phyloP scores from a whole-genome alignment of 2,329 filamentous ascomycete species.

The Zasmidium cellare region DNA sequence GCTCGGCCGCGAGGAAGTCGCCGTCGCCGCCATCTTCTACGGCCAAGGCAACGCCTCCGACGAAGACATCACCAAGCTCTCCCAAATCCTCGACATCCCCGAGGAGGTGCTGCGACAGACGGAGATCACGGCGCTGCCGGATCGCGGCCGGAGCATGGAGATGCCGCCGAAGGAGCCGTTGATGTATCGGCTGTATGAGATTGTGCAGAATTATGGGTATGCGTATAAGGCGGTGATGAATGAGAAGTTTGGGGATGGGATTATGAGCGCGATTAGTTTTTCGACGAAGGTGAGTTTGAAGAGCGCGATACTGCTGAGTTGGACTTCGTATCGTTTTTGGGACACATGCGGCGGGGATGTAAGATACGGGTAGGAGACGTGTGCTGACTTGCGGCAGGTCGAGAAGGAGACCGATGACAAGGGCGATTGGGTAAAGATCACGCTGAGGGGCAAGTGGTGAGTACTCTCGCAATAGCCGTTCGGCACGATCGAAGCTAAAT shows the following conservation, averaged over 20 bases:
- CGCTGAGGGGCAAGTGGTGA: conserved; percentile 79
- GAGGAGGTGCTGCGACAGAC: conserved; percentile 54
- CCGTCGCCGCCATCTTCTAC: conserved; percentile 86
- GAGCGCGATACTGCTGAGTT: too few species aligned
- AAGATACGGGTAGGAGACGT: too few species aligned
- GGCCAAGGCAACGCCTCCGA: conserved; percentile 74
- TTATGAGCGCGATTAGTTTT: conserved; percentile 95
- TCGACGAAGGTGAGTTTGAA: conserved; percentile 68
- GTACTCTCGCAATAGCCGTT: conserved; percentile 26
- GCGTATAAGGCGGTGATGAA: conserved; percentile 94
- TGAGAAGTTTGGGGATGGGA: conserved; percentile 79
- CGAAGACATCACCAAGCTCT: conserved; percentile 69
- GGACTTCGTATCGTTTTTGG: too few species aligned
- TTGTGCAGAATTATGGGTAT: conserved; percentile 96
- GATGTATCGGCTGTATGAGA: conserved; percentile 89
- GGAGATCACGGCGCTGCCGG: conserved; percentile 72
- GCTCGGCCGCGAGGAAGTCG: conserved; percentile 78
- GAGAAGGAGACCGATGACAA: conserved; percentile 80
- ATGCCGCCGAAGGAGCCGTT: conserved; percentile 84
- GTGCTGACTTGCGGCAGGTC: neutral
- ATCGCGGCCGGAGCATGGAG: conserved; percentile 74
- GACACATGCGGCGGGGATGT: too few species aligned
- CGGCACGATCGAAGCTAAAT: neutral
- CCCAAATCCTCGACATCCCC: conserved; percentile 63
- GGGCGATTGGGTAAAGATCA: conserved; percentile 84